Evolutionary conservation across 768 basidiomycete genomes (phyloP).

Genomic region (Mrakia gelida): DNA sequence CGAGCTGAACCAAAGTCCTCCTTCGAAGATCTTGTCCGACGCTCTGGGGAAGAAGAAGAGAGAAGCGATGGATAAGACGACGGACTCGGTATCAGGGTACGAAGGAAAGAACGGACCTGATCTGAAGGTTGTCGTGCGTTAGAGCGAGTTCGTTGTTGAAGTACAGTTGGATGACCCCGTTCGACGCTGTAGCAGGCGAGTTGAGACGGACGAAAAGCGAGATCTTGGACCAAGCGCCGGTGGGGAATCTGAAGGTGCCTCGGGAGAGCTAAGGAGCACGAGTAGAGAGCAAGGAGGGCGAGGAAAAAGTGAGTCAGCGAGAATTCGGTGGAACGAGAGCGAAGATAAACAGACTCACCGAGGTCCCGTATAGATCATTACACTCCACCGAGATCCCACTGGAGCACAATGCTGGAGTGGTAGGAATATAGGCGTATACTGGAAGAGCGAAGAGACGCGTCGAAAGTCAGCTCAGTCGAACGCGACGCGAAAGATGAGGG

Average conservation of each 20-base stretch:
- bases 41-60: slow-evolving; percentile 35
- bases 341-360: neutral
- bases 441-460: neutral
- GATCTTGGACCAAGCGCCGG: slow-evolving; percentile 62
- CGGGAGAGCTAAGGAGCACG: slow-evolving; percentile 9
- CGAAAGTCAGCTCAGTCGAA: too few relatives aligned
- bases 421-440: slow-evolving; percentile 16
- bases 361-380: slow-evolving; percentile 46
- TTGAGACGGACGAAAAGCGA: slow-evolving; percentile 72
- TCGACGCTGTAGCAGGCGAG: slow-evolving; percentile 60
- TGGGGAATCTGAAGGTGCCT: slow-evolving; percentile 5
- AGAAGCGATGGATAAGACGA: neutral
- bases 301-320: neutral
- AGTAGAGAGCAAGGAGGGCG: too few relatives aligned
- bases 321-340: too few relatives aligned
- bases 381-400: neutral
- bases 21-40: slow-evolving; percentile 48
- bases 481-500: neutral
- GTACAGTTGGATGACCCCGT: slow-evolving; percentile 64
- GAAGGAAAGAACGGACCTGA: slow-evolving; percentile 46
- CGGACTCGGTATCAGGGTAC: neutral
- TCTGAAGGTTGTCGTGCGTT: slow-evolving; percentile 58
- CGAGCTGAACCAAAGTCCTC: slow-evolving; percentile 50
- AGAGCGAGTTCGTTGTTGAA: slow-evolving; percentile 55
- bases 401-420: slow-evolving; percentile 16